A percentile compares a stretch with the other conserved stretches of the same genome.
Conservation (phyloP, 1,284 basidiomycete genomes). For the Schizophyllum commune region DNA sequence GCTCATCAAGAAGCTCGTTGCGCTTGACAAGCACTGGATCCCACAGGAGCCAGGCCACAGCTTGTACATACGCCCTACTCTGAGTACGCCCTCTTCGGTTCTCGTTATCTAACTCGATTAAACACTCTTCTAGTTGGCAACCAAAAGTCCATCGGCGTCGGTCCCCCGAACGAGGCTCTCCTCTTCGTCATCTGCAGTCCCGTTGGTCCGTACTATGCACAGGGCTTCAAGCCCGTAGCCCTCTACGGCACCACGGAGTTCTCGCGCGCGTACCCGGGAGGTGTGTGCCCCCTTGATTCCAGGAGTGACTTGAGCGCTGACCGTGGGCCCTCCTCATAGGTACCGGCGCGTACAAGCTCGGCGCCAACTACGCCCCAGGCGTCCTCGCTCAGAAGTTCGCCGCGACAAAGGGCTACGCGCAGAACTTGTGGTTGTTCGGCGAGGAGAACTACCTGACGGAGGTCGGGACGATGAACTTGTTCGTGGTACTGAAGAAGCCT, state of each 20-base stretch:
- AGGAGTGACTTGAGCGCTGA: no score
- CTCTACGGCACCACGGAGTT: conserved; percentile 89
- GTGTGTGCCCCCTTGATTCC: conserved; percentile 34
- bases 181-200: conserved; percentile 94
- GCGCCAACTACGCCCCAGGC: conserved; percentile 89
- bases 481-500: conserved; percentile 73
- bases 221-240: conserved; percentile 94
- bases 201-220: conserved; percentile 91
- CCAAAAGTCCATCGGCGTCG: conserved; percentile 82
- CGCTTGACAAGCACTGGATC: conserved; percentile 89
- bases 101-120: background rate
- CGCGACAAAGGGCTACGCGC: conserved; percentile 80
- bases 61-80: conserved; percentile 81
- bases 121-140: conserved; percentile 66
- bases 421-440: conserved; percentile 94
- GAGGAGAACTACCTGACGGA: conserved; percentile 84
- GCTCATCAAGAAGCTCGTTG: conserved; percentile 86
- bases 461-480: conserved; percentile 96
- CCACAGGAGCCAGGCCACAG: conserved; percentile 86
- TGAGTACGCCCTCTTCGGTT: conserved; percentile 40
- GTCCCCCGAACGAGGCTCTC: conserved; percentile 82
- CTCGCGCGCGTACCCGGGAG: conserved; percentile 86
- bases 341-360: conserved; percentile 88
- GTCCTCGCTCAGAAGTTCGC: conserved; percentile 84
- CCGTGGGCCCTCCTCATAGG: conserved; percentile 27